Percentiles rank a stretch among this genome's conserved stretches.
phyloP scores from a whole-genome alignment of 1,284 basidiomycete species.

The Macrocystidia cucumis region DNA sequence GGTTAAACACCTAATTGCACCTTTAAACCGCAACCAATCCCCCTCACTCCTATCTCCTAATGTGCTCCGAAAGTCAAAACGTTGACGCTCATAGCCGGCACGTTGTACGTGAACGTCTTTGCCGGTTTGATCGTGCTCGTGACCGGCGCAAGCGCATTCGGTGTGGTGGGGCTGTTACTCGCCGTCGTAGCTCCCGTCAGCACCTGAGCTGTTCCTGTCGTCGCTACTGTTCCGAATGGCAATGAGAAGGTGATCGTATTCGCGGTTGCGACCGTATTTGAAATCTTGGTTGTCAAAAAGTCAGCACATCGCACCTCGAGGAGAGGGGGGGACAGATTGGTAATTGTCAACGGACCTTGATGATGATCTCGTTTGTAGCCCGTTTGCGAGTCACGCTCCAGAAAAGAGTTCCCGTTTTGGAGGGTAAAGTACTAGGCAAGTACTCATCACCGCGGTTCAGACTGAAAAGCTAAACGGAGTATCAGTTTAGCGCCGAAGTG shows the following conservation, averaged over 20 bases:
- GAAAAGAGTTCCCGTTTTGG: conserved; percentile 36
- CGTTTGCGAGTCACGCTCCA: conserved; percentile 54
- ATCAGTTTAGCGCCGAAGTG: not conserved
- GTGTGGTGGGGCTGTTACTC: conserved; percentile 47
- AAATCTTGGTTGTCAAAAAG: conserved; percentile 38
- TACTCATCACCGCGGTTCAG: conserved; percentile 53
- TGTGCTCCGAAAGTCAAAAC: conserved; percentile 34
- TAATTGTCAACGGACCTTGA: conserved; percentile 37
- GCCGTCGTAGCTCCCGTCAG: conserved; percentile 38
- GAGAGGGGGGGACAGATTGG: not conserved
- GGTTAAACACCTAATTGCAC: too few relatives aligned
- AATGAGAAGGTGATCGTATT: conserved; percentile 42
- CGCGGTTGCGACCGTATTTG: conserved; percentile 37
- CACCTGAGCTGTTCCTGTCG: conserved; percentile 33
- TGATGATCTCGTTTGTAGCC: conserved; percentile 35
- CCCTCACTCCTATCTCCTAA: too few relatives aligned
- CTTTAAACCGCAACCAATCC: too few relatives aligned
- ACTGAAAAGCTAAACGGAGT: conserved; percentile 44
- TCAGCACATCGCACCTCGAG: not conserved
- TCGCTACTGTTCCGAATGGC: conserved; percentile 42
- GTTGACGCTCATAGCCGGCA: conserved; percentile 50
- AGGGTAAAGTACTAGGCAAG: conserved; percentile 54
- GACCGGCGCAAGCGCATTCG: conserved; percentile 37
- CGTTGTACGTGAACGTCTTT: conserved; percentile 46
- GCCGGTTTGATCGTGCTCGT: conserved; percentile 37